phyloP scores from a whole-genome alignment of 2,329 filamentous ascomycete species.

The Penicillium sp. region DNA sequence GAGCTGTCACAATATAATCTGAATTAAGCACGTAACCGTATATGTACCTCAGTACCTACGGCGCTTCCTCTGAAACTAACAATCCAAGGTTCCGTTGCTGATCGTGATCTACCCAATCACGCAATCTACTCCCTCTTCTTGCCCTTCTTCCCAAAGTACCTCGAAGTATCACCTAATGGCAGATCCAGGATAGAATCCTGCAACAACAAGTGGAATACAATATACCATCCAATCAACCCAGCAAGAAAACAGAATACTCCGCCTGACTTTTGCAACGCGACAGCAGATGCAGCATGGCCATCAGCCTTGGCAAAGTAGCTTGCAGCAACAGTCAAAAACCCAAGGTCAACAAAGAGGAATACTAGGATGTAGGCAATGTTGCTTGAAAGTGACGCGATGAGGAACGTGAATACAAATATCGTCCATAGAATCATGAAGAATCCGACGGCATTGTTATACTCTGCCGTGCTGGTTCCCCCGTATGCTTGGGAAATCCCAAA shows the following conservation, averaged over 20 bases:
- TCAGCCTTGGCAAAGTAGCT: slow-evolving; percentile 50
- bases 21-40: background rate
- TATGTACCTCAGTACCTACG: background rate
- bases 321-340: slow-evolving; percentile 46
- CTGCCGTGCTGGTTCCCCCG: slow-evolving; percentile 37
- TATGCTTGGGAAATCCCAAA: slow-evolving; percentile 50
- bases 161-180: slow-evolving; percentile 45
- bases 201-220: slow-evolving; percentile 45
- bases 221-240: slow-evolving; percentile 50
- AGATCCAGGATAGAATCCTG: slow-evolving; percentile 41
- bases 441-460: slow-evolving; percentile 52
- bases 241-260: slow-evolving; percentile 50
- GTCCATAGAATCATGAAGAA: slow-evolving; percentile 53
- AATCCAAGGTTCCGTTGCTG: background rate
- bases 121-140: slow-evolving; percentile 11
- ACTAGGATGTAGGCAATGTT: slow-evolving; percentile 51
- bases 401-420: slow-evolving; percentile 48
- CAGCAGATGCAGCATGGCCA: slow-evolving; percentile 34
- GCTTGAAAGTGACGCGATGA: slow-evolving; percentile 46
- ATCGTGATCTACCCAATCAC: background rate
- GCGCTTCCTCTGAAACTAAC: background rate
- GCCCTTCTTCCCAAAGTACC: slow-evolving; percentile 39
- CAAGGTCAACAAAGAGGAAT: slow-evolving; percentile 50
- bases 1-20: background rate
- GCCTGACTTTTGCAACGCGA: slow-evolving; percentile 45